These are phyloP conservation scores for Curvularia sp. DNA, from an alignment of 2,329 filamentous ascomycete species.

Conservation along the genomic window DNA sequence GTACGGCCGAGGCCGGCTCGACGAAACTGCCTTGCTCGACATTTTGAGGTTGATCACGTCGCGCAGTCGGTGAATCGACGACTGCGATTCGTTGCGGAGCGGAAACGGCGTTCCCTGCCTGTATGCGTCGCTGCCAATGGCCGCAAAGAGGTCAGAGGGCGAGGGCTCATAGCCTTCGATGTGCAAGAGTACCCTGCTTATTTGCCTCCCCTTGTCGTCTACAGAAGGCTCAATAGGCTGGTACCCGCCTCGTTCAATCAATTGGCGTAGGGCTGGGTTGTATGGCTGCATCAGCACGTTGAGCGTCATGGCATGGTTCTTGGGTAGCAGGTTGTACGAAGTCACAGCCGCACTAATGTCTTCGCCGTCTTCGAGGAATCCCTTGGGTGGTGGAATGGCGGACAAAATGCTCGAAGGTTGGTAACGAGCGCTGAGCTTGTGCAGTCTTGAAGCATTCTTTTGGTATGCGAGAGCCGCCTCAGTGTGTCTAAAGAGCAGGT, in stretches of 20 bases:
- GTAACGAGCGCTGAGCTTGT: constrained; percentile 56
- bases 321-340: constrained; percentile 58
- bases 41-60: constrained; percentile 39
- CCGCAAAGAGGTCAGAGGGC: constrained; percentile 37
- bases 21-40: constrained; percentile 28
- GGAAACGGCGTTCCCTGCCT: constrained; percentile 44
- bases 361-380: constrained; percentile 56
- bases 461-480: constrained; percentile 69
- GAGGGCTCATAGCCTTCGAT: constrained; percentile 48
- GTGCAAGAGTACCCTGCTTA: constrained; percentile 45
- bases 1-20: constrained; percentile 32
- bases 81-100: constrained; percentile 27
- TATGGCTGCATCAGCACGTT: constrained; percentile 47
- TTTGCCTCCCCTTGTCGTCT: constrained; percentile 21
- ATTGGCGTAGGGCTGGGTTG: constrained; percentile 52
- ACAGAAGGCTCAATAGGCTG: constrained; percentile 36
- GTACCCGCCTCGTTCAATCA: constrained; percentile 46
- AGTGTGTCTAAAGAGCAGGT: constrained; percentile 69
- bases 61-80: constrained; percentile 37
- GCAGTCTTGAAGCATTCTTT: constrained; percentile 61
- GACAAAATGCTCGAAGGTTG: constrained; percentile 53
- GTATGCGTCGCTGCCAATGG: constrained; percentile 42
- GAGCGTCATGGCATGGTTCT: constrained; percentile 31
- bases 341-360: constrained; percentile 54
- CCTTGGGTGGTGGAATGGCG: constrained; percentile 54